phyloP scores from a whole-genome alignment of 495 filamentous ascomycete species.

The Penicillium diatomitis region DNA sequence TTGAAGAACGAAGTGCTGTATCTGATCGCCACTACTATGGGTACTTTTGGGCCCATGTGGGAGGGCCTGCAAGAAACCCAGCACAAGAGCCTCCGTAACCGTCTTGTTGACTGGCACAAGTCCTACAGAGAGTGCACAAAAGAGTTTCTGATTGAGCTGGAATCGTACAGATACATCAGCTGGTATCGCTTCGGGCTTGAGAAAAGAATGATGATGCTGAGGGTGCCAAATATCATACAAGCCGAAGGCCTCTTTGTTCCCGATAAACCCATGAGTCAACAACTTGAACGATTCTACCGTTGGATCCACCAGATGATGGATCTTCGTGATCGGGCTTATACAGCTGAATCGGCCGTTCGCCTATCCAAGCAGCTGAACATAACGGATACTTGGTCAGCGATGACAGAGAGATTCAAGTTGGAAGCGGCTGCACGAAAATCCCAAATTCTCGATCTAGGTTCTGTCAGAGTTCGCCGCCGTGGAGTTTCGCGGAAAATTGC shows the following conservation, averaged over 20 bases:
- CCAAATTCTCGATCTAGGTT: not conserved
- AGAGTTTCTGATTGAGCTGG: not conserved
- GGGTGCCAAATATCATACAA: constrained; percentile 8
- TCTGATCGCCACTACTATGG: constrained; percentile 3
- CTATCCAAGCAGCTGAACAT: not conserved
- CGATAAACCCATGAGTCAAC: constrained; percentile 15
- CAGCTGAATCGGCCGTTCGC: not conserved
- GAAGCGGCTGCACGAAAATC: not conserved
- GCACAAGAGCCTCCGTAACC: not conserved
- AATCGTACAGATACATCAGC: constrained; percentile 10
- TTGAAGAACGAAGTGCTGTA: constrained; percentile 8
- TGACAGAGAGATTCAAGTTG: not conserved
- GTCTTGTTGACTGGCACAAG: not conserved
- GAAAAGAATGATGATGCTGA: constrained; percentile 8
- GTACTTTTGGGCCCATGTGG: constrained; percentile 11
- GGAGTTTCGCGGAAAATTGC: not conserved
- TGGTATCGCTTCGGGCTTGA: constrained; percentile 19
- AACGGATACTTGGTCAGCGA: not conserved
- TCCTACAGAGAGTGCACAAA: not conserved
- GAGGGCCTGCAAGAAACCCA: not conserved
- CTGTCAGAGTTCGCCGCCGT: not conserved
- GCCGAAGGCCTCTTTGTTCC: constrained; percentile 11
- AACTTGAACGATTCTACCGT: constrained; percentile 7
- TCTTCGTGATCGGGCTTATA: not conserved
- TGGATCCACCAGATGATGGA: constrained; percentile 4